These are phyloP conservation scores for Bryum argenteum DNA, from an alignment of 225 moss, liverwort and hornwort species.

Conservation along the genomic window DNA sequence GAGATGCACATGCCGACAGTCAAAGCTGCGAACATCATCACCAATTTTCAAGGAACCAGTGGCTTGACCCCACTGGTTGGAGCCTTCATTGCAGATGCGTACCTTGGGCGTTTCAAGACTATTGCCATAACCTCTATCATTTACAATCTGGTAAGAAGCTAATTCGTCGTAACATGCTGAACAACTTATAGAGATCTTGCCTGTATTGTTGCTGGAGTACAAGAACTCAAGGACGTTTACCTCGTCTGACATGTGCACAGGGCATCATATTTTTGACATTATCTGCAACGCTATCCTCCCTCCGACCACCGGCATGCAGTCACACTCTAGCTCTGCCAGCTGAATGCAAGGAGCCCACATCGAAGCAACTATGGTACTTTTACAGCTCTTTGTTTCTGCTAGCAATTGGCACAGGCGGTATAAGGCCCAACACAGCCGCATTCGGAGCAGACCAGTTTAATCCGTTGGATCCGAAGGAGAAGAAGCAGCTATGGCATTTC, in stretches of 20 bases:
- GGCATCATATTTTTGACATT: slow-evolving; percentile 39
- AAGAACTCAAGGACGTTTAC: slow-evolving; percentile 9
- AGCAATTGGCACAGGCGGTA: slow-evolving; percentile 45
- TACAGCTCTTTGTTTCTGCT: slow-evolving; percentile 36
- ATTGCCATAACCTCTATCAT: slow-evolving; percentile 45
- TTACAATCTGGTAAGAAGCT: slow-evolving; percentile 46
- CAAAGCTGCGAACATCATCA: slow-evolving; percentile 48
- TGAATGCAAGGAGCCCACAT: slow-evolving; percentile 34
- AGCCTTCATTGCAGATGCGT: slow-evolving; percentile 70
- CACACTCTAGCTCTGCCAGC: slow-evolving; percentile 28
- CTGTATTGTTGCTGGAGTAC: not conserved
- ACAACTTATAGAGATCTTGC: not conserved
- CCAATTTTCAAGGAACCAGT: slow-evolving; percentile 57
- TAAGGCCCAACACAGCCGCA: slow-evolving; percentile 39
- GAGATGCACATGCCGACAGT: slow-evolving; percentile 56
- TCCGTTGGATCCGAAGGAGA: slow-evolving; percentile 36
- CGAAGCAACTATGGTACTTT: slow-evolving; percentile 40
- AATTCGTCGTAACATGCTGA: slow-evolving; percentile 21
- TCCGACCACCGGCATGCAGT: slow-evolving; percentile 40
- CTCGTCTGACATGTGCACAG: slow-evolving; percentile 23
- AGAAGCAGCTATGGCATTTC: slow-evolving; percentile 41
- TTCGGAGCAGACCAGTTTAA: slow-evolving; percentile 57
- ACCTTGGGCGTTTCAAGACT: slow-evolving; percentile 57
- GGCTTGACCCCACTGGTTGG: slow-evolving; percentile 52
- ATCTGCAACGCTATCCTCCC: slow-evolving; percentile 34